Conservation (phyloP, 352 stramenopile genomes). For the Pseudoperonospora humuli region DNA sequence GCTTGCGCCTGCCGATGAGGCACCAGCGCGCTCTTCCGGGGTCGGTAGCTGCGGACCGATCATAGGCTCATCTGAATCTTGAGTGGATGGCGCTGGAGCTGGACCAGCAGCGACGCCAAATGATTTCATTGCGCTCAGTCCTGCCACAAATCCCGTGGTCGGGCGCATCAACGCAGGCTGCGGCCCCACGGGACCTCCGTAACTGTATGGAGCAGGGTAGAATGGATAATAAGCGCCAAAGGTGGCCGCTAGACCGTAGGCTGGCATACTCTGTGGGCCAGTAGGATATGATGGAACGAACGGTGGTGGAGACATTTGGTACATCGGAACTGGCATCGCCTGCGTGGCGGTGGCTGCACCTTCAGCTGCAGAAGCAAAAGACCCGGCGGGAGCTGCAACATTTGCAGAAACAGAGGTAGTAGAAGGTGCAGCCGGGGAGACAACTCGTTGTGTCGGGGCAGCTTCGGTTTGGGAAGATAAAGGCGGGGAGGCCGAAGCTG, state of each 20-base stretch:
- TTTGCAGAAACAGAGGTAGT: background rate
- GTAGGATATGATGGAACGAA: conserved; percentile 32
- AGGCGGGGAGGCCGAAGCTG: conserved; percentile 1
- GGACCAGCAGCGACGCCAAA: conserved; percentile 20
- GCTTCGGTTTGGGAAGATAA: conserved; percentile 5
- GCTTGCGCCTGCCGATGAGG: conserved; percentile 15
- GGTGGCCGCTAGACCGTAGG: conserved; percentile 28
- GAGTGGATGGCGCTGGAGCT: conserved; percentile 12
- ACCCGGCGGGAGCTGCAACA: conserved; percentile 6
- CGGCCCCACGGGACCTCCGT: conserved; percentile 23
- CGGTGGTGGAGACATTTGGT: conserved; percentile 17
- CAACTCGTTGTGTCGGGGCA: background rate
- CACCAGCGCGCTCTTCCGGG: conserved; percentile 16
- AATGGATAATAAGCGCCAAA: conserved; percentile 33
- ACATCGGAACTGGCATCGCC: conserved; percentile 22
- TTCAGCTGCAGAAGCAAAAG: conserved; percentile 5
- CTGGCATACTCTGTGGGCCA: conserved; percentile 25
- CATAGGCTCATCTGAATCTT: conserved; percentile 25
- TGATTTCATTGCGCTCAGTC: conserved; percentile 26
- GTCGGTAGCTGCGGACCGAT: conserved; percentile 44
- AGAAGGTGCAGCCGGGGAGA: background rate
- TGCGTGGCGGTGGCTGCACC: conserved; percentile 3
- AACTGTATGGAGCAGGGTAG: conserved; percentile 36
- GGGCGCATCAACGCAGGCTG: conserved; percentile 25
- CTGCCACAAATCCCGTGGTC: conserved; percentile 30